Base-by-base conservation (phyloP, 352 stramenopile species). In the Pythium dissotocum region DNA sequence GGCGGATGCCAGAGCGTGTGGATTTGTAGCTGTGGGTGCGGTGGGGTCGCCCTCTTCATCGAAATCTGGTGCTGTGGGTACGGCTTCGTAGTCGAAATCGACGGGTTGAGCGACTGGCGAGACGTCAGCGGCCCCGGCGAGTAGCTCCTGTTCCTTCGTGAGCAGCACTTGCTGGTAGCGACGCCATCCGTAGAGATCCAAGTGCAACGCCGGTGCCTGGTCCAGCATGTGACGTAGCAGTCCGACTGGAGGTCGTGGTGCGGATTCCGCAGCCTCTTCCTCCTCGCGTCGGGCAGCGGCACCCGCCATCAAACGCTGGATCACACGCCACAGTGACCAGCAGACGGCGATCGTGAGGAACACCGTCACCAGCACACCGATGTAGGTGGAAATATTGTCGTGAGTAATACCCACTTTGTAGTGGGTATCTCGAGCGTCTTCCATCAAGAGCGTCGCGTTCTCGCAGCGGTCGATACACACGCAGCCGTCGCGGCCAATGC, bases 151-250 rank as follows among this genome's bases (percentile, higher is more conserved):
- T n/a, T 68, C 62, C 28, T 68, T 68, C 4, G 5, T n/a, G 1
- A 48, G 52, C 2, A 68, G 53, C n/a, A 49, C 26, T 2, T 52
- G 16, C 6, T 58, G 53, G 42, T 51, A 68, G 18, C 53, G 53
- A 3, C 62, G 62, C 62, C 62, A 68, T 1, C 62, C 62, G 38
- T 57, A 62, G 18, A 68, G 62, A 58, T 68, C 62, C 6, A 67
- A 30, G 0, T 33, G n/a, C n/a, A 67, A 6, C 14, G 53, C 62
- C 16, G 62, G 62, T 0, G 62, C 62, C 7, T 57, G 12, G 42
- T 68, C 53, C 2, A 68, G 52, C 62, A 68, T 68, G 62, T 68
- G 52, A 1, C 62, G 62, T 38, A 35, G 53, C 38, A 68, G 2
- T 30, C 49, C 49, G 4, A 9, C 2, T 3, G 24, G 49, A 3